Percentiles rank a stretch among this genome's conserved stretches.
phyloP scores from a whole-genome alignment of 2,329 filamentous ascomycete species.

The Paecilomyces variotii region DNA sequence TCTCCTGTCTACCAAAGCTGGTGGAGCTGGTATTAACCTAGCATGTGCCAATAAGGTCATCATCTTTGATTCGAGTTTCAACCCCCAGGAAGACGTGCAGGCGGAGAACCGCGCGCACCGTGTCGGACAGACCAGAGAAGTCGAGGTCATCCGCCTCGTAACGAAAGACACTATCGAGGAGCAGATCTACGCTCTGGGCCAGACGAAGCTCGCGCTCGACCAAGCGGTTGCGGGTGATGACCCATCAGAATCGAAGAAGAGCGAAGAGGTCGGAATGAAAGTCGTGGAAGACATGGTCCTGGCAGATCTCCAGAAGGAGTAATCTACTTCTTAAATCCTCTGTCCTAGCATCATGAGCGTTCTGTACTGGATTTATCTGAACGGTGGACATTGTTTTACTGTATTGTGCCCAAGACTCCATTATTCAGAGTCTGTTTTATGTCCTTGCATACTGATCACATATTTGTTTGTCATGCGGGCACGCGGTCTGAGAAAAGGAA shows the following conservation, averaged over 20 bases:
- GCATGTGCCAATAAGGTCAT: slow-evolving; percentile 95
- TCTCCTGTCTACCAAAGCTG: slow-evolving; percentile 84
- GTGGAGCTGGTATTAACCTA: slow-evolving; percentile 94
- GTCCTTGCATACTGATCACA: not conserved
- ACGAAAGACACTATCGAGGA: slow-evolving; percentile 80
- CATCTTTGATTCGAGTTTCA: slow-evolving; percentile 95
- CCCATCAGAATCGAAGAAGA: slow-evolving; percentile 42
- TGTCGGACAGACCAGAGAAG: slow-evolving; percentile 81
- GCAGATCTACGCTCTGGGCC: slow-evolving; percentile 81
- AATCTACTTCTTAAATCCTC: not conserved
- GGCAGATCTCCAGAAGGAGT: slow-evolving; percentile 25
- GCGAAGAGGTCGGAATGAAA: slow-evolving; percentile 43
- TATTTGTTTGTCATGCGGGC: not conserved
- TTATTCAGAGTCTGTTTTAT: not conserved
- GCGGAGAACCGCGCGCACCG: slow-evolving; percentile 95
- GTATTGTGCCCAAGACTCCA: not conserved
- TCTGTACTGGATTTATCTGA: not conserved
- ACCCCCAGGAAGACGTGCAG: slow-evolving; percentile 96
- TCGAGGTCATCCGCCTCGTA: slow-evolving; percentile 83
- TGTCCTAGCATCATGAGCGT: not conserved
- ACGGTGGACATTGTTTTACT: not conserved
- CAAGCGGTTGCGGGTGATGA: slow-evolving; percentile 58
- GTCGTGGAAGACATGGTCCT: slow-evolving; percentile 43
- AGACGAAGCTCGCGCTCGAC: slow-evolving; percentile 89
- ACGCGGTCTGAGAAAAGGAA: not conserved